Conservation (phyloP, 345 rosid species). For the Gossypium anomalum region DNA sequence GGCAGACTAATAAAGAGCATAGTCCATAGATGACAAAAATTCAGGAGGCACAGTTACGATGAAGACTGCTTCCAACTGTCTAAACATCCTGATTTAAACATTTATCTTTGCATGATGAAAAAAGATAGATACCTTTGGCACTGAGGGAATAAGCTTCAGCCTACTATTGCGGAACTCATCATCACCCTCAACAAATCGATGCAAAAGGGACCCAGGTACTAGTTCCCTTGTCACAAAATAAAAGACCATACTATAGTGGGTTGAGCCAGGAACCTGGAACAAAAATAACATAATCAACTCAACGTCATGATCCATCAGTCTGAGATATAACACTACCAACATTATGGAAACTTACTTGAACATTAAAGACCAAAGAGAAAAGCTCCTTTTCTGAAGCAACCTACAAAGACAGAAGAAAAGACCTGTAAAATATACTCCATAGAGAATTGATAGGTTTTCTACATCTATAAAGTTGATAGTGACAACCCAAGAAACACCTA, state of each 20-base stretch:
- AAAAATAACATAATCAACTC: not conserved
- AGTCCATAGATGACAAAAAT: not conserved
- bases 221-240: constrained; percentile 73
- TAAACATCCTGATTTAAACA: not conserved
- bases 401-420: constrained; percentile 26
- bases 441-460: not conserved
- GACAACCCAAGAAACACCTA: not conserved
- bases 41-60: not conserved
- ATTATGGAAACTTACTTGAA: constrained; percentile 54
- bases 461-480: not conserved
- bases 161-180: constrained; percentile 97
- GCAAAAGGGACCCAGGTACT: constrained; percentile 72
- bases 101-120: not conserved
- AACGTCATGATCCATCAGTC: constrained; percentile 6
- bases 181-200: constrained; percentile 93
- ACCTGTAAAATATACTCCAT: not conserved
- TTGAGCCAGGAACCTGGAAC: constrained; percentile 84
- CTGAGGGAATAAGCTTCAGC: constrained; percentile 88
- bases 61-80: not conserved
- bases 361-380: constrained; percentile 62
- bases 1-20: not conserved
- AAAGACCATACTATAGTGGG: constrained; percentile 94
- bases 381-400: constrained; percentile 71
- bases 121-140: constrained; percentile 65
- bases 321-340: not conserved